Evolutionary conservation across 352 stramenopile genomes (phyloP), one percentile per base, ranked within the genome.

Genomic region (Phytophthora pistaciae): DNA sequence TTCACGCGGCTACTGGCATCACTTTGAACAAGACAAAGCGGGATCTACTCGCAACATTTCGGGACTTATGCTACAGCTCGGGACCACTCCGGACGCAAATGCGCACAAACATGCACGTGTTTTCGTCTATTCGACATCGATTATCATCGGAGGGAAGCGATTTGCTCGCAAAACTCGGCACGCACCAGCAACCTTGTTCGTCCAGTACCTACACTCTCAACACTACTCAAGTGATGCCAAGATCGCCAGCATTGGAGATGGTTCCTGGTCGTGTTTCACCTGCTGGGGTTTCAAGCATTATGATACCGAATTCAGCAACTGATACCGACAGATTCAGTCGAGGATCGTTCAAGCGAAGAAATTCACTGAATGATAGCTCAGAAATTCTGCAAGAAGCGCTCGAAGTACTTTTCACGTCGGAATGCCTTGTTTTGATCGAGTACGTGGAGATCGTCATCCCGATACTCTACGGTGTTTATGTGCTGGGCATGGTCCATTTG

Each of bases 381-480:
- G 7, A 8, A 33, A n/a, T 21, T 13, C 52, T 61, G 3, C 61
- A 50, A 21, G 53, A 68, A 8, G 14, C n/a, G 14, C 42, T 56
- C 21, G 44, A 76, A 58, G 36, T 70, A 1, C 42, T 68, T 2
- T 82, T 73, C 57, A 60, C 69, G 14, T 60, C 61, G n/a, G 67
- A 82, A 48, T 82, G 74, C 56, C 29, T 75, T 49, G 42, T 72
- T 29, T 64, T 82, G 1, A 52, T 74, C 8, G 75, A 82, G 57
- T 79, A 77, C 55, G 29, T 67, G 20, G 75, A 82, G 21, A 56
- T 79, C 49, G 56, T 49, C 13, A 21, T 79, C n/a, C 75, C 75
- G 0, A 29, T 74, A 0, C 56, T 77, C n/a, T 79, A 77, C 55
- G 64, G 23, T 6, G 46, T 20, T 5, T 78, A 36, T 10, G 56